Evolutionary conservation across 768 basidiomycete species (phyloP), one percentile per base, ranked within the genome.

Genomic region (Trametes coccinea): DNA sequence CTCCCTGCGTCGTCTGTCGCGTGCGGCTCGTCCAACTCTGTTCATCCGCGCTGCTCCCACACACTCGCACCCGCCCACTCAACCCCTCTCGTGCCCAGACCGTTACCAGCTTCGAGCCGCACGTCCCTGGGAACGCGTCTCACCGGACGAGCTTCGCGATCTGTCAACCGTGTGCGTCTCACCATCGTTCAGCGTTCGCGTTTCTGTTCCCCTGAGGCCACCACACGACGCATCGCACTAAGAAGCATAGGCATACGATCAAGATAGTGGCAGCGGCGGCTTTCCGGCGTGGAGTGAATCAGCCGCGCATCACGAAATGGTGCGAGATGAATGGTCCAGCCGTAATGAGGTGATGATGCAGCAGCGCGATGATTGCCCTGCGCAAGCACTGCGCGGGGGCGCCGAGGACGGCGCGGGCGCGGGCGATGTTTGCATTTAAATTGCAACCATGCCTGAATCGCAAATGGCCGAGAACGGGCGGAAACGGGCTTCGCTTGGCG

Each of bases 281-380:
- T 10, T 53, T 56, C 60, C 54, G 49, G 60, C 48, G 30, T 31
- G 40, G 45, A 46, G 39, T 49, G 54, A 54, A 62, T 62, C 61
- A 56, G 55, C 61, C 61, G 55, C 55, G 44, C 61, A 62, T 62
- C 61, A 62, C 31, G 43, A 29, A 49, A 62, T 62, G 61, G 61
- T 49, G 61, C 55, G 55, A 37, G 55, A 52, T 58, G 61, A 48
- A 57, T 50, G 54, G 61, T 44, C 44, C 31, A 53, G 55, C 55
- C 61, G 61, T 62, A 53, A 56, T 62, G 61, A 52, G 50, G n/a
- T 62, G 56, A 54, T 57, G 61, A 59, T 57, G 61, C 49, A 43
- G 22, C 22, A 30, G 49, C 10, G 41, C 40, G 10, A 45, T 11
- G 41, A 59, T 59, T 44, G 33, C 27, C 51, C 56, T 45, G 55